Evolutionary conservation across 768 basidiomycete species (phyloP), one percentile per base, ranked within the genome.

Genomic region (Albatrellus ellisii): DNA sequence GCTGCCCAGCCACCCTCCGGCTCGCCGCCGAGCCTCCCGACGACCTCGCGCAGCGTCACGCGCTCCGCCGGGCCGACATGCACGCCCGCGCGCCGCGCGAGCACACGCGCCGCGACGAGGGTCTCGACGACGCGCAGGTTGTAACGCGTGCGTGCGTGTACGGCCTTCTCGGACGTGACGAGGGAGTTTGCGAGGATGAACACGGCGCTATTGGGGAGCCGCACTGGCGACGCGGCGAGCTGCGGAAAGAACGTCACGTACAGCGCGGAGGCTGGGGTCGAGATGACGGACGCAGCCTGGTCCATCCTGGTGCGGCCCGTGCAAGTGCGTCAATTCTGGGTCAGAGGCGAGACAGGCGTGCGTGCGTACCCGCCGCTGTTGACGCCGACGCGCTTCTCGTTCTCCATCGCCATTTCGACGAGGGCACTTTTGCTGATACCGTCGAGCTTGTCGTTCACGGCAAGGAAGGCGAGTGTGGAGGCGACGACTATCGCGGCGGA

Each of bases 111-210:
- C 1, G 77, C 81, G 26, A 77, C 79, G 15, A 89, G 77, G 0
- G 81, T 85, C 59, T 95, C 90, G n/a, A 92, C 83, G 26, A 91
- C 89, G 26, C 87, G 85, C 12, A 92, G 67, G 55, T 95, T 94
- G 65, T 94, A 92, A 34, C 77, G 70, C 26, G 68, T 71, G 51
- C 79, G 83, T 1, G 86, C 83, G 26, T 75, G 76, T 42, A 77
- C 68, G 1, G 76, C 75, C 58, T 92, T 90, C 57, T 90, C 80
- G 22, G 83, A 75, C 18, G 81, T 74, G 26, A 87, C 77, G 28
- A 88, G 75, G 14, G 86, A 86, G 63, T 88, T 86, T n/a, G 83
- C 78, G 54, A 76, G 74, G 42, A 87, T 79, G 53, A 85, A 80
- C 11, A 77, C 71, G 0, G 73, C 69, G 21, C 64, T 66, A 12